These are phyloP conservation scores for Amanita rubescens DNA, from an alignment of 768 basidiomycete species.

Conservation along the genomic window DNA sequence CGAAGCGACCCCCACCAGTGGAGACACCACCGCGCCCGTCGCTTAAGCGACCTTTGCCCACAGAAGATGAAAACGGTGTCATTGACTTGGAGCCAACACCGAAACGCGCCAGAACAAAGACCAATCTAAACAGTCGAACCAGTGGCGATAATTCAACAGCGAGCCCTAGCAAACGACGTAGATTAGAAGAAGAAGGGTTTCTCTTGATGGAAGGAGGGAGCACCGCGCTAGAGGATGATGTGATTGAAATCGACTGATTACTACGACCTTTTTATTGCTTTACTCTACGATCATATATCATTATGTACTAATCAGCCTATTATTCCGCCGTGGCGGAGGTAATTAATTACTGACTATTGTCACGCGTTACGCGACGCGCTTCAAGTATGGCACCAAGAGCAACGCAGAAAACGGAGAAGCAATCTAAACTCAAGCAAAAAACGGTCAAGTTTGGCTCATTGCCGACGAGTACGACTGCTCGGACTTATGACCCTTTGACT, in stretches of 20 bases:
- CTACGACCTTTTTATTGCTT: not conserved
- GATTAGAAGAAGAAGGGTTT: slow-evolving; percentile 69
- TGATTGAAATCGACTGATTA: slow-evolving; percentile 37
- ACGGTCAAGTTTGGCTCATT: slow-evolving; percentile 6
- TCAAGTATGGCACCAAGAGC: not conserved
- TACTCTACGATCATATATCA: not conserved
- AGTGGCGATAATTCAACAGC: not conserved
- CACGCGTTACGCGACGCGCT: not conserved
- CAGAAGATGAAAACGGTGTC: slow-evolving; percentile 48
- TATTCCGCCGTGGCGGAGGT: not conserved
- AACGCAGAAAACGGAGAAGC: not conserved
- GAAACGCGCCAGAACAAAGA: slow-evolving; percentile 43
- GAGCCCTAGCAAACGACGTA: slow-evolving; percentile 40
- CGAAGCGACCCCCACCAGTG: slow-evolving; percentile 32
- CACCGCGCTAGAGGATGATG: slow-evolving; percentile 47
- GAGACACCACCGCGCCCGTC: slow-evolving; percentile 34
- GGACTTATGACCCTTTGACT: slow-evolving; percentile 27
- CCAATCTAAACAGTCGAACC: slow-evolving; percentile 2
- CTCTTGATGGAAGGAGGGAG: slow-evolving; percentile 54
- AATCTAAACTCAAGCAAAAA: not conserved
- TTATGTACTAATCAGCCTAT: not conserved
- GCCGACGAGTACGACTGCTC: slow-evolving; percentile 3
- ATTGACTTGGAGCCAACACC: slow-evolving; percentile 48
- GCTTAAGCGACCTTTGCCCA: slow-evolving; percentile 49
- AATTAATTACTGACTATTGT: not conserved